Evolutionary conservation across 2,329 filamentous ascomycete species (phyloP).

Genomic region (Sarocladium brachiariae): DNA sequence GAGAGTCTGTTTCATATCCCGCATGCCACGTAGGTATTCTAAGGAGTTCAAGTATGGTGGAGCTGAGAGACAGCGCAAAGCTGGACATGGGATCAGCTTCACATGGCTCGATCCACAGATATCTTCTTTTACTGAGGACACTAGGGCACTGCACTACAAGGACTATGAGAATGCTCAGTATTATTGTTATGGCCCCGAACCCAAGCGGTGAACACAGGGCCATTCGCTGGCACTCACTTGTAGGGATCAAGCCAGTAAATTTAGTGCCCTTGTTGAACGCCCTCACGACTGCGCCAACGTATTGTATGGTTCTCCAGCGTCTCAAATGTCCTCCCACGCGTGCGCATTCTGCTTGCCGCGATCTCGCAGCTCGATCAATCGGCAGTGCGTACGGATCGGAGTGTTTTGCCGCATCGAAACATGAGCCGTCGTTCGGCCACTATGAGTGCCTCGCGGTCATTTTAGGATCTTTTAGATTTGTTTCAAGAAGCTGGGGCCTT

Average conservation of each 20-base stretch:
- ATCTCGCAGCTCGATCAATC: slow-evolving; percentile 6
- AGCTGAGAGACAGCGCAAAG: not conserved
- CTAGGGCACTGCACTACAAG: too few species aligned
- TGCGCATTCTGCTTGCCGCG: not conserved
- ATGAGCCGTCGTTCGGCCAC: not conserved
- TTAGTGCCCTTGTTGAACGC: not conserved
- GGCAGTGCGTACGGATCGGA: slow-evolving; percentile 1
- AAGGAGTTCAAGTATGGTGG: not conserved
- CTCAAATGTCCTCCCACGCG: not conserved
- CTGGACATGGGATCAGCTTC: not conserved
- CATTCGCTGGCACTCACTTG: slow-evolving; percentile 1
- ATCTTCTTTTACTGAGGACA: not conserved
- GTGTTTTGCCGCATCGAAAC: slow-evolving; percentile 7
- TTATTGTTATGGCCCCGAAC: too few species aligned
- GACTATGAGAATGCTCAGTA: too few species aligned
- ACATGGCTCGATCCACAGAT: not conserved
- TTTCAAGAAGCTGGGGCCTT: slow-evolving; percentile 6
- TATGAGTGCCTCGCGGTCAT: not conserved
- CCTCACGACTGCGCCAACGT: not conserved
- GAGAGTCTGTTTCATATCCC: slow-evolving; percentile 3
- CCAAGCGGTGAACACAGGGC: not conserved
- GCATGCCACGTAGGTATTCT: slow-evolving; percentile 5
- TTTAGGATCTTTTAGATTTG: not conserved
- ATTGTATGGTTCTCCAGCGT: not conserved
- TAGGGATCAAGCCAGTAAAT: slow-evolving; percentile 2